Base-by-base conservation (phyloP, 495 filamentous ascomycete genomes). In the Penicillium riverlandense region DNA sequence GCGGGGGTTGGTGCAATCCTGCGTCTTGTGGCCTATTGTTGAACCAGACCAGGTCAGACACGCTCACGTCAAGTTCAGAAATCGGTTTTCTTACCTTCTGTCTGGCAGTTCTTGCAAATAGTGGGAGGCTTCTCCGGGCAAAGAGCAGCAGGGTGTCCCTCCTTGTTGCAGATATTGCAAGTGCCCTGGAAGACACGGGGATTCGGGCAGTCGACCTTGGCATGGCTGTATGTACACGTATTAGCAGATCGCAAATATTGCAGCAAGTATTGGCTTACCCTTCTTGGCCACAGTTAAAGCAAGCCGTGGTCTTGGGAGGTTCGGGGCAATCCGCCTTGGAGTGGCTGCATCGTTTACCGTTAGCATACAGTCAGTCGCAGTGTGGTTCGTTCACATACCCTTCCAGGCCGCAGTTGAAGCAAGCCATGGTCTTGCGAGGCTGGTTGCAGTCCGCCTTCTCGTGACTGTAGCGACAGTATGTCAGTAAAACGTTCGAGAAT, bases 81-180 rank as follows among this genome's bases (percentile, higher is more conserved):
- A 13, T 29, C 9, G 0, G 7, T 11, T 49, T 12, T 22, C 61
- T 55, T 63, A 85, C 87, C 89, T 66, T 86, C 80, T 39, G 76
- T 44, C 40, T 75, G 69, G 59, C 91, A 97, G 57, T 90, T 88
- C 43, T 74, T 78, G 75, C 91, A 97, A 7, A 77, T 53, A 14
- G 70, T 58, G 7, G 81, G 67, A 2, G 78, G 78, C 44, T 72
- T 77, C 1, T 78, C 63, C 0, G 90, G 88, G 49, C 90, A 96
- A 35, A 88, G 80, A 27, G 74, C 65, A 11, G 83, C 72, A 11
- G 68, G 74, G 47, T 94, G 89, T 4, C 88, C 88, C 48, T 86
- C 72, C 56, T 86, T 55, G n/a, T 72, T 62, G 57, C 90, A 96
- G 44, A 72, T 45, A 37, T 74, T 76, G 69, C 91, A 97, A n/a